Conservation (phyloP, 192 early-diverging fungal species). For the Coemansia reversa region DNA sequence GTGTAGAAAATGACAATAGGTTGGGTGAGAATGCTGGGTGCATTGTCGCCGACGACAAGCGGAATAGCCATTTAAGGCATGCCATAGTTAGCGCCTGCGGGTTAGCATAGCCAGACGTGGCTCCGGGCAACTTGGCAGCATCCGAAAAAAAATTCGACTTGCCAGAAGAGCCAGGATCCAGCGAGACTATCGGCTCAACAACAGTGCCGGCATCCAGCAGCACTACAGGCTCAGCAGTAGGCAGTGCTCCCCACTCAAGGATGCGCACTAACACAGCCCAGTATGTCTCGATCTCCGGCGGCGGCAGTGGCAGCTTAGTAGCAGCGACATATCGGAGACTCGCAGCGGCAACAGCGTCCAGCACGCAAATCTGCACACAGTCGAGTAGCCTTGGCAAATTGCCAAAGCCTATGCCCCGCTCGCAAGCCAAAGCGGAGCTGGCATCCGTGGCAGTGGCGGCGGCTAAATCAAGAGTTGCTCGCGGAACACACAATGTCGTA, state of each 20-base stretch:
- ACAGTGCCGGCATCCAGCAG: conserved; percentile 10
- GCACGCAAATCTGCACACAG: conserved; percentile 17
- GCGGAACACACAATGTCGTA: conserved; percentile 14
- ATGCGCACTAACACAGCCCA: conserved; percentile 31
- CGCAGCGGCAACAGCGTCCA: conserved; percentile 27
- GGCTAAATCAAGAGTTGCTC: conserved; percentile 3
- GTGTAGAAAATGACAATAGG: not conserved
- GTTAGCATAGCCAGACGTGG: not conserved
- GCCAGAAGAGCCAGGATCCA: not conserved
- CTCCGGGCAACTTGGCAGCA: not conserved
- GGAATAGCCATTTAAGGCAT: conserved; percentile 39
- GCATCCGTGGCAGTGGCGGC: conserved; percentile 1
- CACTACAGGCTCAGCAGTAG: conserved; percentile 25
- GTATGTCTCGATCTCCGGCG: conserved; percentile 21
- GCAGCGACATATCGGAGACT: conserved; percentile 17
- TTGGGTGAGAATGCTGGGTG: not conserved
- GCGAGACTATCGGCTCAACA: conserved; percentile 23
- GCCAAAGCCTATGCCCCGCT: not conserved
- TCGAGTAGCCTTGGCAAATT: not conserved
- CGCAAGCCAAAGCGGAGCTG: not conserved
- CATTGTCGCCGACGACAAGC: conserved; percentile 19
- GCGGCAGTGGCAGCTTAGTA: not conserved
- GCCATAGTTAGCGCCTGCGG: conserved; percentile 31
- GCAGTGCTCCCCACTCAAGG: conserved; percentile 34
- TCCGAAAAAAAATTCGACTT: not conserved